Conservation (phyloP, 768 basidiomycete genomes). For the Tephrocybe sp. region DNA sequence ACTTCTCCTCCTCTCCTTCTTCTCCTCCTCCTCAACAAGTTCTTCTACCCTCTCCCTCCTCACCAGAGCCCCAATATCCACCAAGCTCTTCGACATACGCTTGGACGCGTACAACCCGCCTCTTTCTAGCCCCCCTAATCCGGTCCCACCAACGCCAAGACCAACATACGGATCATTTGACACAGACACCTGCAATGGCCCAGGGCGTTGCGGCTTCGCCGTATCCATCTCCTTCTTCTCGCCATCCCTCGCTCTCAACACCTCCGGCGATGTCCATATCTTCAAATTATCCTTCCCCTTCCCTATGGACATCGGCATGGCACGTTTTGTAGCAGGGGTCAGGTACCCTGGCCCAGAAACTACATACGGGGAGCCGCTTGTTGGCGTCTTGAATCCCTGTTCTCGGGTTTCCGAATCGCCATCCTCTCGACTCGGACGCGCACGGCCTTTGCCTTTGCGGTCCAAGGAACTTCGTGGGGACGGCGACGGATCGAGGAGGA, state of each 20-base stretch:
- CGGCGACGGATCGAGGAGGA: conserved; percentile 17
- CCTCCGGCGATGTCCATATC: neutral
- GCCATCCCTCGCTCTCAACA: neutral
- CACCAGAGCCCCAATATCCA: conserved; percentile 44
- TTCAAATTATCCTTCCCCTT: conserved; percentile 6
- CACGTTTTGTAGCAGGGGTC: neutral
- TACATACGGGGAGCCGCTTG: conserved; percentile 13
- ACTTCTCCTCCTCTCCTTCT: conserved; percentile 16
- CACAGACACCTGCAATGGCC: conserved; percentile 3
- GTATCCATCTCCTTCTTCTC: conserved; percentile 9
- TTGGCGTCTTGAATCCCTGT: conserved; percentile 19
- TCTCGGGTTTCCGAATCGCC: conserved; percentile 21
- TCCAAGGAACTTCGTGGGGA: neutral
- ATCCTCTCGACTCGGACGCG: conserved; percentile 16
- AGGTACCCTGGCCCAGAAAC: neutral
- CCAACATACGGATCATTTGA: neutral
- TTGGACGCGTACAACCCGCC: conserved; percentile 33
- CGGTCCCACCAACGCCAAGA: neutral
- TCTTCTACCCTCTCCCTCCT: conserved; percentile 29
- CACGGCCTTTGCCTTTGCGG: conserved; percentile 6
- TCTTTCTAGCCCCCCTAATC: neutral
- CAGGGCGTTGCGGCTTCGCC: conserved; percentile 2
- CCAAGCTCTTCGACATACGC: conserved; percentile 61
- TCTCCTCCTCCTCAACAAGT: conserved; percentile 26
- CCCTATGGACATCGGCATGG: neutral